These are phyloP conservation scores for Cucumis sativus DNA, from an alignment of 306 rosid species.

Conservation along the genomic window DNA sequence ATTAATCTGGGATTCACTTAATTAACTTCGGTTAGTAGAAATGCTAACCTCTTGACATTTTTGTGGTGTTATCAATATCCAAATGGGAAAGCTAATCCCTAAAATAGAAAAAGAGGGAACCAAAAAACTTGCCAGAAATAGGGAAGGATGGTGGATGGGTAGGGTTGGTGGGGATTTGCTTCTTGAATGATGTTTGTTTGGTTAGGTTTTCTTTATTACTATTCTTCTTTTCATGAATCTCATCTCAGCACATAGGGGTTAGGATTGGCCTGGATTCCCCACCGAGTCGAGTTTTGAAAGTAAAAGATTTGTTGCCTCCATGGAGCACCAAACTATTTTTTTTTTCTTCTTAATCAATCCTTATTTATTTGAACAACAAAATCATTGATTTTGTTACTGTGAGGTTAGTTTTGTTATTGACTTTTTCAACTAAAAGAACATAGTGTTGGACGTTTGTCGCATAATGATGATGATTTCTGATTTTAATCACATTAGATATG, in stretches of 20 bases:
- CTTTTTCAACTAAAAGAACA: no score
- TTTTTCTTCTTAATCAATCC: background rate
- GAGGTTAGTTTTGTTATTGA: no score
- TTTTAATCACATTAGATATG: background rate
- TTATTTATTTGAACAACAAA: background rate
- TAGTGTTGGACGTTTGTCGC: background rate
- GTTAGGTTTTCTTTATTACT: background rate
- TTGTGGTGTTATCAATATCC: background rate
- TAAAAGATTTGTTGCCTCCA: background rate
- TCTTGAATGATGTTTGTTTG: background rate
- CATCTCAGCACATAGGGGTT: background rate
- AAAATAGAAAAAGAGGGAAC: background rate
- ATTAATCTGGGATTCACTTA: background rate
- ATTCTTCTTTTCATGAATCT: background rate
- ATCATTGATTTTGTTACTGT: background rate
- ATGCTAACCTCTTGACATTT: background rate
- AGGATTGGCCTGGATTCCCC: no score
- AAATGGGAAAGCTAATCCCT: background rate
- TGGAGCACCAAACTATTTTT: background rate
- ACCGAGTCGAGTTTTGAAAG: background rate
- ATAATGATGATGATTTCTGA: background rate
- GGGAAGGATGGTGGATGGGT: background rate
- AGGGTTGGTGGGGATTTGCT: slow-evolving; percentile 4
- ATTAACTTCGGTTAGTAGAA: background rate
- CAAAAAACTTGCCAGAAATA: background rate